Evolutionary conservation across 352 stramenopile genomes (phyloP), one percentile per base, ranked within the genome.

Genomic region (Lagenidium sp.): DNA sequence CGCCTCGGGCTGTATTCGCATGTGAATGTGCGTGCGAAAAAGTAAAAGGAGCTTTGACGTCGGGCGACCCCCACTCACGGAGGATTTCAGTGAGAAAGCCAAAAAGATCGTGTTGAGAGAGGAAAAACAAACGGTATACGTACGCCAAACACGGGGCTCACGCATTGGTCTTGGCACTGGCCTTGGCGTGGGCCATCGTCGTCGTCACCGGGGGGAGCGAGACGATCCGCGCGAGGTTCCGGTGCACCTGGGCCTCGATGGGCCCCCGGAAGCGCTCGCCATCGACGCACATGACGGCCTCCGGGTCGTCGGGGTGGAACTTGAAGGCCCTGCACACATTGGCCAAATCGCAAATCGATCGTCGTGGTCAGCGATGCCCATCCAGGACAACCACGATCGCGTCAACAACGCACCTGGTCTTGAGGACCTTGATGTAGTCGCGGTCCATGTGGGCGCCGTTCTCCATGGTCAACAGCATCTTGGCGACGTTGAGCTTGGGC

Each of bases 271-370:
- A 76, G 21, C 65, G 45, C 29, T 87, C 75, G 6, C 75, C 75
- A 48, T 87, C 75, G 15, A 87, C 55, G 32, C 66, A 85, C 18
- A 87, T 62, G 22, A 67, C 41, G 19, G 82, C 68, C 18, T 64
- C 20, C 2, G 49, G 24, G 20, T 60, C 55, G 23, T 50, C 62
- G 10, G 54, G 40, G 19, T 47, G 31, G 20, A 85, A 50, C 25
- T 64, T 65, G 42, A 76, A 85, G 11, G 71, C 75, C 48, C 77
- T 73, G 12, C 32, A 10, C 28, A 16, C n/a, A n/a, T n/a, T n/a
- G n/a, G n/a, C n/a, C n/a, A n/a, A n/a, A n/a, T n/a, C n/a, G n/a
- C 16, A 21, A 40, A 2, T 24, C 19, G 15, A 35, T 26, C 19
- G 3, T 20, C 19, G 28, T 32, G 8, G 8, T 15, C 28, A 32